A percentile compares a stretch with the other conserved stretches of the same genome.
Evolutionary conservation across 345 rosid species (phyloP).

Genomic region (Fremontodendron californicum): DNA sequence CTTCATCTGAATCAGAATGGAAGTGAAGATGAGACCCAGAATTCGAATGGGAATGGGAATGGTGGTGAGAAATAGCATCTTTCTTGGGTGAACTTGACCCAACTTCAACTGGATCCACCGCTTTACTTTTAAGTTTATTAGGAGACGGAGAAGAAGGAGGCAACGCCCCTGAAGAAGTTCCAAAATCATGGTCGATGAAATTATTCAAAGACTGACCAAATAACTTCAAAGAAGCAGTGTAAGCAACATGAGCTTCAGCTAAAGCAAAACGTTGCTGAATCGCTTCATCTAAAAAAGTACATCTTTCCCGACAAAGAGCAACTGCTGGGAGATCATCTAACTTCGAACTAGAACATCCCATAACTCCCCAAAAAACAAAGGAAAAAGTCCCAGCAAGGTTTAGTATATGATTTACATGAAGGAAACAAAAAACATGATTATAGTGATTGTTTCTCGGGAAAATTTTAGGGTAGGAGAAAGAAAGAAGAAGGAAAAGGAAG

Average conservation of each 20-base stretch:
- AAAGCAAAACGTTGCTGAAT: slow-evolving; percentile 64
- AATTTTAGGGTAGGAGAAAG: slow-evolving; percentile 13
- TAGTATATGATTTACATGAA: slow-evolving; percentile 1
- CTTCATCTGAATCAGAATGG: slow-evolving; percentile 49
- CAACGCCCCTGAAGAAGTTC: slow-evolving; percentile 22
- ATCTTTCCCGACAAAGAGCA: slow-evolving; percentile 80
- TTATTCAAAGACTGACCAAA: slow-evolving; percentile 52
- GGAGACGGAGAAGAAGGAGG: slow-evolving; percentile 53
- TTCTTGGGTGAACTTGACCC: slow-evolving; percentile 26
- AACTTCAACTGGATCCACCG: slow-evolving; percentile 16
- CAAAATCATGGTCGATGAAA: slow-evolving; percentile 41
- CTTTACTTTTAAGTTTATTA: slow-evolving; percentile 34
- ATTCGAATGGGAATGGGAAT: slow-evolving; percentile 44
- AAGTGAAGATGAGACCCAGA: slow-evolving; percentile 69
- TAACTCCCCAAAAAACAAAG: neutral
- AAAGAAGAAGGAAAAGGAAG: slow-evolving; percentile 20
- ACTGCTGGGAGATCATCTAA: slow-evolving; percentile 95
- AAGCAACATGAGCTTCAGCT: slow-evolving; percentile 72
- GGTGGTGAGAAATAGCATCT: slow-evolving; percentile 21
- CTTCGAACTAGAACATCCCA: slow-evolving; percentile 91
- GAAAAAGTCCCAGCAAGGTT: slow-evolving; percentile 4
- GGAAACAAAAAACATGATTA: slow-evolving; percentile 20
- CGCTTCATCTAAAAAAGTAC: slow-evolving; percentile 62
- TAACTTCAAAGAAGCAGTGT: slow-evolving; percentile 44
- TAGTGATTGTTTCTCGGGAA: slow-evolving; percentile 33